Evolutionary conservation across 768 basidiomycete genomes (phyloP).

Genomic region (Amanita polypyramis): DNA sequence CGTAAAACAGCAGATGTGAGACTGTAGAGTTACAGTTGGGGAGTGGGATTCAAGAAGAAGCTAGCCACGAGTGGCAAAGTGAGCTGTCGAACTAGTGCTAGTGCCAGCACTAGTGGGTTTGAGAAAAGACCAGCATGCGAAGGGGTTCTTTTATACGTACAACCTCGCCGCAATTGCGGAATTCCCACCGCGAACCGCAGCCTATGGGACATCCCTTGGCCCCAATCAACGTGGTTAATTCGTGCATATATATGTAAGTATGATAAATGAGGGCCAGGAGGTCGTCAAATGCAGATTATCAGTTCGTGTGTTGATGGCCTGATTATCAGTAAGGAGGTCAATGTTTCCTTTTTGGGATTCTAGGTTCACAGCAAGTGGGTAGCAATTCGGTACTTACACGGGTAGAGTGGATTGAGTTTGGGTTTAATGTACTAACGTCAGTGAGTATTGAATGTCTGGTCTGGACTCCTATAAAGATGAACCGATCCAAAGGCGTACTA

Average conservation of each 20-base stretch:
- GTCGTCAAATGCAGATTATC: neutral
- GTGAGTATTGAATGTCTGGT: too few relatives aligned
- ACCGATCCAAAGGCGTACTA: too few relatives aligned
- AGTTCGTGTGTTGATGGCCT: neutral
- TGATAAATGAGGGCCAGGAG: neutral
- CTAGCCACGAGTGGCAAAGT: neutral
- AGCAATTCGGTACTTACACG: neutral
- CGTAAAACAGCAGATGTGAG: neutral
- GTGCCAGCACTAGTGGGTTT: neutral
- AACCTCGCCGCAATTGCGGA: neutral
- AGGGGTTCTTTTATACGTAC: neutral
- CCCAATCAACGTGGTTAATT: neutral
- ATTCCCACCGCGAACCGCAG: neutral
- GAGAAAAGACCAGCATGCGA: neutral
- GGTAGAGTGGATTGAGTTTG: too few relatives aligned
- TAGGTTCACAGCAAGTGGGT: neutral
- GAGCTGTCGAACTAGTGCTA: neutral
- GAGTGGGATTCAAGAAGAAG: neutral
- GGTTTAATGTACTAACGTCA: too few relatives aligned
- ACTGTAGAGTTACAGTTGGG: neutral
- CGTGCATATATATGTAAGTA: neutral
- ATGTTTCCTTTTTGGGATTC: neutral
- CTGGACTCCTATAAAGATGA: too few relatives aligned
- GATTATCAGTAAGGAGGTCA: neutral
- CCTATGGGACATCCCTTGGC: neutral